Evolutionary conservation across 208 protist species (phyloP), one percentile per base, ranked within the genome.

Genomic region (Acanthamoeba polyphaga): DNA sequence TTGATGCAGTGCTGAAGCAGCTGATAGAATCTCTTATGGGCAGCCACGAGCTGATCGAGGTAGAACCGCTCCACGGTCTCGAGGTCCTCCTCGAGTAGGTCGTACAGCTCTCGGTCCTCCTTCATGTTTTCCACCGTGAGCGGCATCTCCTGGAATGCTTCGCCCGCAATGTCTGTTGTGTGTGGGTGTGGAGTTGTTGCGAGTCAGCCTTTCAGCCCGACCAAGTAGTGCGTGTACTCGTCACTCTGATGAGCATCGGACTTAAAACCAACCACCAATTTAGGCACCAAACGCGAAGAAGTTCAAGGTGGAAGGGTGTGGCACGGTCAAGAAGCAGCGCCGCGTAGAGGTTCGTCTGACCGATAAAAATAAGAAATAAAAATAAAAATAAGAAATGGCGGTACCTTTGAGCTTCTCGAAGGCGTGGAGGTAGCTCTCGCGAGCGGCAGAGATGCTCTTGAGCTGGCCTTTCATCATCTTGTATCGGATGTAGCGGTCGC

Each of bases 51-150:
- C 72, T 82, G 72, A 22, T 82, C 72, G 72, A 53, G 29, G 43
- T 82, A 82, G 43, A 82, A 82, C 7, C 43, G 38, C 43, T 82
- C 72, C 17, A 43, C 32, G 43, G 72, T 82, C 19, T 82, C 72
- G 19, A 82, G 72, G 43, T 82, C 43, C 32, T 51, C 38, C 22
- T 82, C 72, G 43, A 53, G 43, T n/a, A 82, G 32, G 32, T 82
- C 72, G 72, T 82, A 82, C 24, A 82, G 43, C 72, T 82, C 43
- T 19, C 32, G 72, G n/a, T 82, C 72, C 43, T 82, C 72, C n/a
- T 82, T 82, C 32, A 82, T 43, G 43, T 53, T 43, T n/a, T 43
- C 32, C 38, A 82, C 43, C 24, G 32, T 51, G 17, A 82, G 19
- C 43, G 32, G 38, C 72, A 82, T 51, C 38, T 82, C 43, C 22